Conservation (phyloP, 2,329 filamentous ascomycete species). For the Ophiocordyceps camponoti-leonardi region DNA sequence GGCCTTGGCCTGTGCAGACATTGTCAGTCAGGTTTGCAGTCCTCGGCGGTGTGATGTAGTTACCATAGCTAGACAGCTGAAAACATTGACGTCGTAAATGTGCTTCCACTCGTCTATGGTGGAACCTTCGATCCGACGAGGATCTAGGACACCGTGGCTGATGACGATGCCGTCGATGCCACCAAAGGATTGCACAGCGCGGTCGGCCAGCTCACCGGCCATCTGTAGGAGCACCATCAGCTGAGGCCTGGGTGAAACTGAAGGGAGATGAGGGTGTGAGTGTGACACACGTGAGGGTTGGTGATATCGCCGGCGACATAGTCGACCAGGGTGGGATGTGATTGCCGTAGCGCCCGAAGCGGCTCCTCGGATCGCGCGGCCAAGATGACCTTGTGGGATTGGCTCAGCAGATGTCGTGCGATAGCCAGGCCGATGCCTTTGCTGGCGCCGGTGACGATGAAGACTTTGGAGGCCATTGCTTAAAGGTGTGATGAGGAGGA, state of each 20-base stretch:
- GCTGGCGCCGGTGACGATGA: conserved; percentile 52
- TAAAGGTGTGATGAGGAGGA: too few relatives aligned
- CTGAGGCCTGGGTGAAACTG: neutral
- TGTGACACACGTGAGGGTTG: conserved; percentile 26
- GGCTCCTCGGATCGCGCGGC: conserved; percentile 35
- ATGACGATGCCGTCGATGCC: conserved; percentile 66
- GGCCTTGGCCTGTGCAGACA: conserved; percentile 43
- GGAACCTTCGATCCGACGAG: conserved; percentile 52
- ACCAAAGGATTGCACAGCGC: conserved; percentile 51
- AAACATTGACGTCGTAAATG: conserved; percentile 71
- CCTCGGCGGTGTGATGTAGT: conserved; percentile 9
- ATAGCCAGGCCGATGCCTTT: conserved; percentile 44
- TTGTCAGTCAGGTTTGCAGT: conserved; percentile 2
- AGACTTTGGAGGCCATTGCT: conserved; percentile 18
- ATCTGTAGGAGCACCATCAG: conserved; percentile 20
- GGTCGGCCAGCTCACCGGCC: conserved; percentile 42
- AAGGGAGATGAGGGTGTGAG: neutral
- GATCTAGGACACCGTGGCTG: conserved; percentile 73
- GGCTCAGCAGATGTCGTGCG: conserved; percentile 30
- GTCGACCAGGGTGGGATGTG: conserved; percentile 34
- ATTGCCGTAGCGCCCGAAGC: conserved; percentile 31
- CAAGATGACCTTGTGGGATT: conserved; percentile 40
- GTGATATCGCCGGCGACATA: conserved; percentile 38
- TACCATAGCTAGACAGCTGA: conserved; percentile 67
- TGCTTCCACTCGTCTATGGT: conserved; percentile 58